Percentiles rank a stretch among this genome's conserved stretches.
Evolutionary conservation across 306 rosid genomes (phyloP).

Genomic region (Vigna mungo): DNA sequence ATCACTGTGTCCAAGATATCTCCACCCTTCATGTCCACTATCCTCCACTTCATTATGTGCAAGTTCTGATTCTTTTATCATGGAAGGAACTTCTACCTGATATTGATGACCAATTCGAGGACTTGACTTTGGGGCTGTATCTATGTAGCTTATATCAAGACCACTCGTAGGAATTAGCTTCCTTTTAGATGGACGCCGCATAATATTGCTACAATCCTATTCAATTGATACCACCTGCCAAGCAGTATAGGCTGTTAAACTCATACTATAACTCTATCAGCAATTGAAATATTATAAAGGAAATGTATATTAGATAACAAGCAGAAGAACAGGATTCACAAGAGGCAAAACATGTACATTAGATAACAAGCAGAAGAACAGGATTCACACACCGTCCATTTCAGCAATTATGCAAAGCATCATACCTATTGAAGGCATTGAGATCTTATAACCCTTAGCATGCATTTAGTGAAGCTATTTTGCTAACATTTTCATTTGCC

Average conservation of each 20-base stretch:
- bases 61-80: slow-evolving; percentile 54
- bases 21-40: slow-evolving; percentile 38
- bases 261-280: slow-evolving; percentile 23
- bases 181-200: slow-evolving; percentile 46
- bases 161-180: slow-evolving; percentile 52
- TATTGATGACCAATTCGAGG: slow-evolving; percentile 70
- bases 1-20: slow-evolving; percentile 43
- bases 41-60: slow-evolving; percentile 35
- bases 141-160: slow-evolving; percentile 52
- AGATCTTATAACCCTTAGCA: not conserved
- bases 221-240: slow-evolving; percentile 60
- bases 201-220: slow-evolving; percentile 47
- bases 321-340: slow-evolving; percentile 29
- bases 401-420: not conserved
- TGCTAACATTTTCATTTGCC: not conserved
- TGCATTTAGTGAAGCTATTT: not conserved
- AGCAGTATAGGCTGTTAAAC: slow-evolving; percentile 29
- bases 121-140: slow-evolving; percentile 53
- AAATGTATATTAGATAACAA: slow-evolving; percentile 12
- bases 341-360: not conserved
- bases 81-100: slow-evolving; percentile 70
- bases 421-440: slow-evolving; percentile 28
- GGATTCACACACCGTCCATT: slow-evolving; percentile 19
- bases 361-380: slow-evolving; percentile 13
- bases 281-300: not conserved